These are phyloP conservation scores for Cladophialophora chaetospira DNA, from an alignment of 2,329 filamentous ascomycete species.

Conservation along the genomic window DNA sequence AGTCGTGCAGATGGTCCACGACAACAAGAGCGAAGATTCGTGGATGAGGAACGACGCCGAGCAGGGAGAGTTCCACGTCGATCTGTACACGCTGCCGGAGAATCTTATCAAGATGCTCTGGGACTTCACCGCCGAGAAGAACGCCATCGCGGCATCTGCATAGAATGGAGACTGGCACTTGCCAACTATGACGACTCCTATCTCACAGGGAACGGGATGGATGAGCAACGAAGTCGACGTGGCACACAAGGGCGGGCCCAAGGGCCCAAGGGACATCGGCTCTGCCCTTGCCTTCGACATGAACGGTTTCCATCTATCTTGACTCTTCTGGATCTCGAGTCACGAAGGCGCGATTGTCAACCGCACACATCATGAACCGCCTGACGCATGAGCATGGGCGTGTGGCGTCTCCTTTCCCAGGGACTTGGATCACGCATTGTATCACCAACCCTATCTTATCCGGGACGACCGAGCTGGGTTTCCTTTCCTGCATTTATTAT, in stretches of 20 bases:
- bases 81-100: conserved; percentile 96
- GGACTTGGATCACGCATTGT: conserved; percentile 11
- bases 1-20: conserved; percentile 96
- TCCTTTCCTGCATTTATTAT: background rate
- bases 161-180: no score
- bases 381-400: background rate
- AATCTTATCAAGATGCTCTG: conserved; percentile 87
- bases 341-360: background rate
- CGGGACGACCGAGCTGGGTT: background rate
- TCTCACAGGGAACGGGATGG: background rate
- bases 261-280: background rate
- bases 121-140: conserved; percentile 69
- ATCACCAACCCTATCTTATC: conserved; percentile 11
- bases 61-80: conserved; percentile 96
- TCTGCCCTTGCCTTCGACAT: background rate
- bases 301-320: background rate
- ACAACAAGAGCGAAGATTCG: conserved; percentile 90
- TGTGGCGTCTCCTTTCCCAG: background rate
- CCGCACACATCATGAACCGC: background rate
- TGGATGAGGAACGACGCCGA: conserved; percentile 98
- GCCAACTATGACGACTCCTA: no score
- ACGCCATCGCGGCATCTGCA: conserved; percentile 28
- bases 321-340: conserved; percentile 8
- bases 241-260: background rate
- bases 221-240: background rate